phyloP scores from a whole-genome alignment of 345 rosid genomes.

The Eucalyptus sideroxylon region DNA sequence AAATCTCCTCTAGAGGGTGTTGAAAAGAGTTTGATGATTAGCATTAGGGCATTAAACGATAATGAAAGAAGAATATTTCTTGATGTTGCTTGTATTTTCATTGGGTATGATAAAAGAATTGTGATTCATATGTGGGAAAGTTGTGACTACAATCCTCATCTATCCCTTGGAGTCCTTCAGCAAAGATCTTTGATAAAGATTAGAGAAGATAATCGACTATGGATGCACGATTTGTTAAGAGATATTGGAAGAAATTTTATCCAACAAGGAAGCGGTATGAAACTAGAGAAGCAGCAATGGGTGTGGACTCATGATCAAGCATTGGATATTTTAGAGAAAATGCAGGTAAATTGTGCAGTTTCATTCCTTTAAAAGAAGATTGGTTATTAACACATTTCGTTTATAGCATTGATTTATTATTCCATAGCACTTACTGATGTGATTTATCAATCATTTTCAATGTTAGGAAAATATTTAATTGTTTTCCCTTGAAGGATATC shows the following conservation, averaged over 20 bases:
- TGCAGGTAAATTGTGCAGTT: not conserved
- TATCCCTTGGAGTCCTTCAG: too few relatives aligned
- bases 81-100: too few relatives aligned
- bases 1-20: not conserved
- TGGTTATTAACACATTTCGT: not conserved
- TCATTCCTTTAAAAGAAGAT: not conserved
- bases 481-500: too few relatives aligned
- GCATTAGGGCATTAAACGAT: not conserved
- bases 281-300: too few relatives aligned
- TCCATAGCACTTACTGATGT: not conserved
- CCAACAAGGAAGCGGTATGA: fast-evolving
- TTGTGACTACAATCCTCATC: fast-evolving
- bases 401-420: not conserved
- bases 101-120: too few relatives aligned
- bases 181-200: too few relatives aligned
- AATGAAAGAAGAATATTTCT: too few relatives aligned
- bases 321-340: not conserved
- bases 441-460: not conserved
- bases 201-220: too few relatives aligned
- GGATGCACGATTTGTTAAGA: too few relatives aligned
- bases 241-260: too few relatives aligned
- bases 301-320: not conserved
- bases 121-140: not conserved
- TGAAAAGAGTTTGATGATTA: fast-evolving
- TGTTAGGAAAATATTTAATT: too few relatives aligned